Conservation (phyloP, 805 yeast genomes). For the Nakazawaea holstii region DNA sequence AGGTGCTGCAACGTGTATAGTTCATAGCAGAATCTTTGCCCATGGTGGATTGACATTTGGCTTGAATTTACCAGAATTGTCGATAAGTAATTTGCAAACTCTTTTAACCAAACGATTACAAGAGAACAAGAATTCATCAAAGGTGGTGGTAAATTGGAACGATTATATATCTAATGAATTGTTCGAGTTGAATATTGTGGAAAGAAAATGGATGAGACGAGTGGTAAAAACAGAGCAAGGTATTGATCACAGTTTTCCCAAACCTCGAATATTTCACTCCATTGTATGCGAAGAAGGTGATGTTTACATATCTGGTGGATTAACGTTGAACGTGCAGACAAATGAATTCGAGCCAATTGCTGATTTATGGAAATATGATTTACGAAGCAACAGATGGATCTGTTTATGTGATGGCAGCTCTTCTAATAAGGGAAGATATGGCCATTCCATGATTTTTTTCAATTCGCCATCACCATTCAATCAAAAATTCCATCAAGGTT, state of each 20-base stretch:
- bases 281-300: slow-evolving; percentile 43
- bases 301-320: slow-evolving; percentile 63
- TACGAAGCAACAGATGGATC: slow-evolving; percentile 48
- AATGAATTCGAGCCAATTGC: slow-evolving; percentile 42
- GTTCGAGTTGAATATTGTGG: slow-evolving; percentile 54
- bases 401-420: slow-evolving; percentile 38
- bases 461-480: slow-evolving; percentile 31
- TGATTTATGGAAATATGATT: slow-evolving; percentile 67
- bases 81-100: slow-evolving; percentile 13
- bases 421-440: slow-evolving; percentile 35
- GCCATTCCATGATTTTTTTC: slow-evolving; percentile 44
- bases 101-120: slow-evolving; percentile 29
- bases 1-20: slow-evolving; percentile 57
- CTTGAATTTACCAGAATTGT: slow-evolving; percentile 36
- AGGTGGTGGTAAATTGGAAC: slow-evolving; percentile 16
- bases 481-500: slow-evolving; percentile 37
- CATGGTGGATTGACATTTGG: slow-evolving; percentile 68
- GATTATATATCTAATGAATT: slow-evolving; percentile 57
- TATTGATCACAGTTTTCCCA: slow-evolving; percentile 23
- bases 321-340: slow-evolving; percentile 32
- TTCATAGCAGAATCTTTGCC: slow-evolving; percentile 55
- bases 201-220: slow-evolving; percentile 51
- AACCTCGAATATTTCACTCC: slow-evolving; percentile 56
- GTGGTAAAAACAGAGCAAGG: slow-evolving; percentile 18
- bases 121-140: slow-evolving; percentile 16